Conservation (phyloP, 2,329 filamentous ascomycete species). For the Ustilaginoidea virens region DNA sequence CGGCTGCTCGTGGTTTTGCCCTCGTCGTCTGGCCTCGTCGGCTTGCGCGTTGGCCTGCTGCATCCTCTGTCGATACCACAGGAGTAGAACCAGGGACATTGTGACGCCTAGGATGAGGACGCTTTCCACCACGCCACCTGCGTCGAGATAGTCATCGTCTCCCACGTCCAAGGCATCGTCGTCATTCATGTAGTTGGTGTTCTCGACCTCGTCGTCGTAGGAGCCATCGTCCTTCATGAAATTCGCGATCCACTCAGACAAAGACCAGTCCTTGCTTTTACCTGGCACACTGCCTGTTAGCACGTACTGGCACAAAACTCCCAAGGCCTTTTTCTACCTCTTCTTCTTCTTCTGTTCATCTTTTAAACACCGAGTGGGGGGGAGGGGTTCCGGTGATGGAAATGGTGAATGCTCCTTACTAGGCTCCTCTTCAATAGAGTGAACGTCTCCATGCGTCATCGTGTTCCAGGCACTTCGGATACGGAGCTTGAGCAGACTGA, state of each 20-base stretch:
- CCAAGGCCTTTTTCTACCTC: not conserved
- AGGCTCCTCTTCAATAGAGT: conserved; percentile 81
- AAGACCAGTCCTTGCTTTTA: conserved; percentile 55
- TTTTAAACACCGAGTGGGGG: no score
- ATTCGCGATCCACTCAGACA: conserved; percentile 74
- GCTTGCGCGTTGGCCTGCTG: conserved; percentile 38
- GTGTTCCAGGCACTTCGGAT: conserved; percentile 88
- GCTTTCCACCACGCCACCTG: conserved; percentile 72
- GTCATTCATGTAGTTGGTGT: conserved; percentile 36
- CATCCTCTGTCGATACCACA: conserved; percentile 66
- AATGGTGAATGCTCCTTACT: no score
- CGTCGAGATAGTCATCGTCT: conserved; percentile 45
- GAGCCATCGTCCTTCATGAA: conserved; percentile 64
- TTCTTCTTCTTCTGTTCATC: not conserved
- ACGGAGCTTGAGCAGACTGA: conserved; percentile 75
- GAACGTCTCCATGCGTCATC: conserved; percentile 75
- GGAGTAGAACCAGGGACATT: conserved; percentile 55
- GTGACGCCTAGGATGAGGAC: conserved; percentile 69
- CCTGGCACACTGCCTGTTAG: conserved; percentile 26
- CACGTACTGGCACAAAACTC: conserved; percentile 11
- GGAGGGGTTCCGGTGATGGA: no score
- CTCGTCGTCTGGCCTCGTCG: conserved; percentile 16
- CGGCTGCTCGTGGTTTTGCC: conserved; percentile 14
- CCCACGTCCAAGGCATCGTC: conserved; percentile 39
- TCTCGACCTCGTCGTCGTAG: conserved; percentile 40